Conservation (phyloP, 2,329 filamentous ascomycete genomes). For the Graphiopsis chlorocephala region DNA sequence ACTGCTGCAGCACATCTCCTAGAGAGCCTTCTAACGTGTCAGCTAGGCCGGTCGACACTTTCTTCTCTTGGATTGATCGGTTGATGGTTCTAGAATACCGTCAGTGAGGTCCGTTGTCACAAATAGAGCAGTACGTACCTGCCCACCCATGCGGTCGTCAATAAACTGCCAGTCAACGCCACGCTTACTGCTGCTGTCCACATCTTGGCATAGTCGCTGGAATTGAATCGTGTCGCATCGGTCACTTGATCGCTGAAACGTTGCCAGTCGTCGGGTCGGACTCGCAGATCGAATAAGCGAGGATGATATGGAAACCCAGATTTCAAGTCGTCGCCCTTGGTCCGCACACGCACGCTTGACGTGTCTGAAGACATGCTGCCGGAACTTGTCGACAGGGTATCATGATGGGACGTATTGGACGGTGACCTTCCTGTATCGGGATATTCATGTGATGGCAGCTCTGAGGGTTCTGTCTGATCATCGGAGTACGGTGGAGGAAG, state of each 20-base stretch:
- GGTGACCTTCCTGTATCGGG: not conserved
- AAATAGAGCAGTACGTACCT: not conserved
- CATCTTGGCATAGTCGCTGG: constrained; percentile 23
- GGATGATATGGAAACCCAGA: constrained; percentile 27
- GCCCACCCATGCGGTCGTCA: constrained; percentile 19
- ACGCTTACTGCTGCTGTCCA: constrained; percentile 22
- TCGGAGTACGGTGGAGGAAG: not conserved
- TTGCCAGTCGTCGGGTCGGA: constrained; percentile 26
- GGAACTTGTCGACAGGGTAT: not conserved
- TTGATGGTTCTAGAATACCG: constrained; percentile 17
- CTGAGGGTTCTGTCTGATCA: not conserved
- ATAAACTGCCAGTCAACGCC: constrained; percentile 16
- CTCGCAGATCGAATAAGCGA: constrained; percentile 24
- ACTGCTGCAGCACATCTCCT: constrained; percentile 23
- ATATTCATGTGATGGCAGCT: not conserved
- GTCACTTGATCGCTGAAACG: constrained; percentile 24
- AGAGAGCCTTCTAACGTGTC: constrained; percentile 21
- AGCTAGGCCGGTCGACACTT: constrained; percentile 21
- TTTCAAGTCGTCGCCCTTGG: constrained; percentile 23
- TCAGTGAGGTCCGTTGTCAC: not conserved
- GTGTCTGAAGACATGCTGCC: not conserved
- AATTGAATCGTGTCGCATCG: constrained; percentile 20
- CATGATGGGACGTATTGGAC: not conserved
- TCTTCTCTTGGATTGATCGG: constrained; percentile 23
- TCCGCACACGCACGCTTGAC: constrained; percentile 19